phyloP scores from a whole-genome alignment of 2,329 filamentous ascomycete species.

The Fusarium lyarnte region DNA sequence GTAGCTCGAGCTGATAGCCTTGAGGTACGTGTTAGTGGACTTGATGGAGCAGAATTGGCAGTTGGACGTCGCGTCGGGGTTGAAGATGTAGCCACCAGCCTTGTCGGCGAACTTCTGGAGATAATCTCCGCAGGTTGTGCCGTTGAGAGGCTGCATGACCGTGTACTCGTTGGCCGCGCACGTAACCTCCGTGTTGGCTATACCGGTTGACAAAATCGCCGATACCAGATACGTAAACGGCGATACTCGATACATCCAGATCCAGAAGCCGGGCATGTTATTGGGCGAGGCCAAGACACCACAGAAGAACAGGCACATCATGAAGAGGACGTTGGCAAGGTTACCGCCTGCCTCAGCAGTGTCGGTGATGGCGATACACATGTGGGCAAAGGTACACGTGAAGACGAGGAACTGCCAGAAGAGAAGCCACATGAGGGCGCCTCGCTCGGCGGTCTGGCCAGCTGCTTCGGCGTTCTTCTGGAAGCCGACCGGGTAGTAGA shows the following conservation, averaged over 20 bases:
- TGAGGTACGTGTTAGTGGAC: conserved; percentile 54
- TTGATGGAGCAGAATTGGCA: conserved; percentile 59
- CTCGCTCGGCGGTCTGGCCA: conserved; percentile 57
- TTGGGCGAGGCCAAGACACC: conserved; percentile 68
- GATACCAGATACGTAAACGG: conserved; percentile 57
- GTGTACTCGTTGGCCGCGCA: conserved; percentile 74
- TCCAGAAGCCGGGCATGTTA: conserved; percentile 74
- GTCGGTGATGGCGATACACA: conserved; percentile 71
- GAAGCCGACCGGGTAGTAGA: conserved; percentile 87
- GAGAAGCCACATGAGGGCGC: conserved; percentile 74
- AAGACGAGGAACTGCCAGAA: conserved; percentile 73
- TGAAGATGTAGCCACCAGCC: conserved; percentile 60
- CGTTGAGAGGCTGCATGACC: conserved; percentile 66
- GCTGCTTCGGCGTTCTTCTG: conserved; percentile 68
- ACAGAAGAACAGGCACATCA: conserved; percentile 72
- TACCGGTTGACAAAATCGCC: conserved; percentile 41
- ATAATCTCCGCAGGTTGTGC: conserved; percentile 66
- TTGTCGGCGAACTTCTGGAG: conserved; percentile 56
- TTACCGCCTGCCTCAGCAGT: conserved; percentile 74
- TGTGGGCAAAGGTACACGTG: conserved; percentile 72
- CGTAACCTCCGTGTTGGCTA: conserved; percentile 41
- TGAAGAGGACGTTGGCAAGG: conserved; percentile 73
- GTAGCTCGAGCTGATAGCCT: conserved; percentile 56
- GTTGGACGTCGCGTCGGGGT: conserved; percentile 58
- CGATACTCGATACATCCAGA: conserved; percentile 75